Conservation (phyloP, 257 asterid species). For the Mentha longifolia region DNA sequence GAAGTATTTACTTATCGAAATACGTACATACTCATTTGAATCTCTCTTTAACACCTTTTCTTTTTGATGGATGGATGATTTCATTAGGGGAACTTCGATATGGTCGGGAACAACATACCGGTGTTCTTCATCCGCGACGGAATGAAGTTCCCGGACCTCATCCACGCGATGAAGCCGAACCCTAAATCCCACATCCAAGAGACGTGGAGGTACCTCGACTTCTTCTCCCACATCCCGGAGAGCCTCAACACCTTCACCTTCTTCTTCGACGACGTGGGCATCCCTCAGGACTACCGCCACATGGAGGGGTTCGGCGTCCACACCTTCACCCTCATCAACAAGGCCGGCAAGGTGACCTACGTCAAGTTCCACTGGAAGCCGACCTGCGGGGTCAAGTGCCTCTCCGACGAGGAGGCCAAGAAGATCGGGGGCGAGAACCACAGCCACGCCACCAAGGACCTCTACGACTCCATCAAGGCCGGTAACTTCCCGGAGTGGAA, state of each 20-base stretch:
- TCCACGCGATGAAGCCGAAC: conserved; percentile 90
- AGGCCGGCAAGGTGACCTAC: conserved; percentile 80
- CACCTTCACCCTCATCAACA: conserved; percentile 85
- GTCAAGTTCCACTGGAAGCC: conserved; percentile 99
- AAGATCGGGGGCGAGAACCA: conserved; percentile 90
- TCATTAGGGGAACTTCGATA: conserved; percentile 79
- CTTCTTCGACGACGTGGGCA: conserved; percentile 85
- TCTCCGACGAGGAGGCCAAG: conserved; percentile 78
- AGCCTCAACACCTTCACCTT: conserved; percentile 81
- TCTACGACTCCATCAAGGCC: conserved; percentile 83
- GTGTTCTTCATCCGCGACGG: conserved; percentile 92
- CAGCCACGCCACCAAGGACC: conserved; percentile 97
- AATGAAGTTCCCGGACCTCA: conserved; percentile 91
- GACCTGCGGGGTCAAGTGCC: conserved; percentile 89
- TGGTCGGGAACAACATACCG: conserved; percentile 98
- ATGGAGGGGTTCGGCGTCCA: conserved; percentile 97
- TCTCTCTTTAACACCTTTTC: too few relatives aligned
- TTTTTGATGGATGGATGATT: too few relatives aligned
- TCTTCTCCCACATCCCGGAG: conserved; percentile 95
- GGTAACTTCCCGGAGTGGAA: conserved; percentile 98
- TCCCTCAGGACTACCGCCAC: conserved; percentile 96
- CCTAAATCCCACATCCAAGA: conserved; percentile 97
- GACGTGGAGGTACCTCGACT: conserved; percentile 90
- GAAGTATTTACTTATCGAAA: too few relatives aligned
- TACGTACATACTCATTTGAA: too few relatives aligned